These are phyloP conservation scores for Hypsizygus ulmarius DNA, from an alignment of 1,284 basidiomycete species.

Conservation along the genomic window DNA sequence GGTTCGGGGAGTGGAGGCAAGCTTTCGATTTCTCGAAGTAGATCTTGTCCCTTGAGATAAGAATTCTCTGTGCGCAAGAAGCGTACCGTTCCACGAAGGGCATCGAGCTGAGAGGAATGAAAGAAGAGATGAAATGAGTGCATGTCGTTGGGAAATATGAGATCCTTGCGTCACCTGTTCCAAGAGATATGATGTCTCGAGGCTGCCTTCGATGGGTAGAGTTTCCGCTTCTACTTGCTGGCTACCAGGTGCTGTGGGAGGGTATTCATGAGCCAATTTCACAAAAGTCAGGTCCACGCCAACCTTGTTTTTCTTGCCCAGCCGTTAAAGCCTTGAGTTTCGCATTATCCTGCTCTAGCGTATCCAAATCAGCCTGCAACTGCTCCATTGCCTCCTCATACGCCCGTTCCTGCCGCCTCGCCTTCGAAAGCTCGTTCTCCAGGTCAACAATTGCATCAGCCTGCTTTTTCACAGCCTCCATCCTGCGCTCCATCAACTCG, in stretches of 20 bases:
- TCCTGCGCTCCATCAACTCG: slow-evolving; percentile 89
- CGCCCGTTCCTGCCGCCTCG: slow-evolving; percentile 82
- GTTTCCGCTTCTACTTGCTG: slow-evolving; percentile 60
- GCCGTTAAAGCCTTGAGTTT: slow-evolving; percentile 71
- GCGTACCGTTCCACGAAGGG: slow-evolving; percentile 84
- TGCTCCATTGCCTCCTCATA: slow-evolving; percentile 94
- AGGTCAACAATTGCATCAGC: slow-evolving; percentile 81
- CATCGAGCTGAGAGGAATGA: slow-evolving; percentile 65
- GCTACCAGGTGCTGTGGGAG: slow-evolving; percentile 40
- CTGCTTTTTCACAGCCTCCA: slow-evolving; percentile 88
- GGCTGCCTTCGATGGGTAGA: slow-evolving; percentile 66
- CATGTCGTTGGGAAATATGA: slow-evolving; percentile 5
- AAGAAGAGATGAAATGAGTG: slow-evolving; percentile 14
- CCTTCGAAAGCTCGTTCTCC: slow-evolving; percentile 77
- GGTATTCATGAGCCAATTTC: slow-evolving; percentile 15
- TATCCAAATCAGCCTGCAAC: slow-evolving; percentile 85
- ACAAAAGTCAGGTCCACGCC: slow-evolving; percentile 17
- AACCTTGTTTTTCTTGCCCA: slow-evolving; percentile 66
- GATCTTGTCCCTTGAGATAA: slow-evolving; percentile 85
- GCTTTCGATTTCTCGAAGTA: slow-evolving; percentile 77
- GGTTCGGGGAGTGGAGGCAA: slow-evolving; percentile 62
- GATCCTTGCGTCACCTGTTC: slow-evolving; percentile 61
- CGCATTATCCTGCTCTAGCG: slow-evolving; percentile 82
- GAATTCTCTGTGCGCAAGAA: slow-evolving; percentile 92
- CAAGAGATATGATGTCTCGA: slow-evolving; percentile 82